A percentile compares a stretch with the other conserved stretches of the same genome.
phyloP scores from a whole-genome alignment of 192 early-diverging fungal genomes.

The Linnemannia schmuckeri region DNA sequence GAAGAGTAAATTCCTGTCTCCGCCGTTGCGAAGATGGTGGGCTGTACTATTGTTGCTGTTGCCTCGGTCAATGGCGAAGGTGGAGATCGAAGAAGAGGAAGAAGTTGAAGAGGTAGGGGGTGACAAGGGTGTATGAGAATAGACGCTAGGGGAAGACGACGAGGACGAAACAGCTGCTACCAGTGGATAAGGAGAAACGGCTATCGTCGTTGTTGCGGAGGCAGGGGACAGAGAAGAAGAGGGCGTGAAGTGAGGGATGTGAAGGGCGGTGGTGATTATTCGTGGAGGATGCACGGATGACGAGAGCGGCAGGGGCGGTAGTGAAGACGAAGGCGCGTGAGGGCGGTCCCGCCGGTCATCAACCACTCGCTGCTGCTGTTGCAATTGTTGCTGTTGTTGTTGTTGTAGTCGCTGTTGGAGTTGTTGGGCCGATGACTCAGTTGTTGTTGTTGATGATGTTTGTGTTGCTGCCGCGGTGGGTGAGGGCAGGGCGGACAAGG shows the following conservation, averaged over 20 bases:
- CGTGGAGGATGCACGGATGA: slow-evolving; percentile 21
- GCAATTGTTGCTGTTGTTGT: not conserved
- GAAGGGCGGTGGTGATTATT: not conserved
- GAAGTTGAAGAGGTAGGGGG: not conserved
- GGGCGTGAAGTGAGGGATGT: not conserved
- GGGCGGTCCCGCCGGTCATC: not conserved
- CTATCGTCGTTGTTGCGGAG: not conserved
- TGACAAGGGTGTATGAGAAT: not conserved
- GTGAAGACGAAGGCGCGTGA: not conserved
- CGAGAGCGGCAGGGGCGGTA: slow-evolving; percentile 13
- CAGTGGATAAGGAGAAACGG: not conserved
- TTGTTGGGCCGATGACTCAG: not conserved
- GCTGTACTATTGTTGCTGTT: not conserved
- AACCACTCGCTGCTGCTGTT: not conserved
- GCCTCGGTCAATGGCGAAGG: not conserved
- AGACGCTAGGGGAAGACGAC: slow-evolving; percentile 1
- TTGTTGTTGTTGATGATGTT: not conserved
- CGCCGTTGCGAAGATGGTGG: not conserved
- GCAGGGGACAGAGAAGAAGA: not conserved
- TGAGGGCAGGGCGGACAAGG: slow-evolving; percentile 7
- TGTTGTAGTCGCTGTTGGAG: not conserved
- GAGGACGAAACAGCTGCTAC: too few species aligned
- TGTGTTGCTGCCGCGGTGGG: not conserved
- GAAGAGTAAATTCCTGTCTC: not conserved
- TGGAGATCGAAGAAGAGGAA: not conserved